A percentile compares a stretch with the other conserved stretches of the same genome.
phyloP scores from a whole-genome alignment of 768 basidiomycete species.

The Amyloporia xantha region DNA sequence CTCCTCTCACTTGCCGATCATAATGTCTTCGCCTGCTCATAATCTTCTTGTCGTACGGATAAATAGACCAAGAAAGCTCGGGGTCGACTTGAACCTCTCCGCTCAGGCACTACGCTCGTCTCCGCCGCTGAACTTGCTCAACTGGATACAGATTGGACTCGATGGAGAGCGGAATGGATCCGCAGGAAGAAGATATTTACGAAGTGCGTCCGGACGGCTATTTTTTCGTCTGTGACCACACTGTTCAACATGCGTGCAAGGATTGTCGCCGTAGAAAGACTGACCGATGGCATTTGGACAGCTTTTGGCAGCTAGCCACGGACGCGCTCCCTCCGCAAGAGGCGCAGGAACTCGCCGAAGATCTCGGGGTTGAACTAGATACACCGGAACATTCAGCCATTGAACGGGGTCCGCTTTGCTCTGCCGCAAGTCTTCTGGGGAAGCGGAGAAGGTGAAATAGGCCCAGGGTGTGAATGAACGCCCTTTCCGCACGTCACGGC shows the following conservation, averaged over 20 bases:
- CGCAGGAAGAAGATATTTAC: conserved; percentile 70
- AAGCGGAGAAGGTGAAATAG: conserved; percentile 18
- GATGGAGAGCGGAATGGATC: conserved; percentile 80
- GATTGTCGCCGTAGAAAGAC: background rate
- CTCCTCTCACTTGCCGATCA: no score
- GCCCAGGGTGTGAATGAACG: no score
- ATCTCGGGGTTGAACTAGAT: conserved; percentile 77
- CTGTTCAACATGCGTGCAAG: background rate
- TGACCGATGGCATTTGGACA: conserved; percentile 23
- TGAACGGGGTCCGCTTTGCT: conserved; percentile 59
- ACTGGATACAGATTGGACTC: conserved; percentile 68
- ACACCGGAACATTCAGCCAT: conserved; percentile 61
- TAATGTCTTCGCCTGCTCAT: no score
- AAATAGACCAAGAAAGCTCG: conserved; percentile 43
- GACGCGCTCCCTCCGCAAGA: conserved; percentile 66
- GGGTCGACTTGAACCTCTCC: conserved; percentile 54
- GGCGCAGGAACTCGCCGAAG: conserved; percentile 58
- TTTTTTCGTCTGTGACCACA: conserved; percentile 40
- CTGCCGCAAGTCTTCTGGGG: conserved; percentile 16
- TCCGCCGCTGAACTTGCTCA: conserved; percentile 63
- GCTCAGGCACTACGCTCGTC: conserved; percentile 58
- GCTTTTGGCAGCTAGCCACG: conserved; percentile 69
- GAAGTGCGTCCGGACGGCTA: no score
- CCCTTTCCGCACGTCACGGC: no score
- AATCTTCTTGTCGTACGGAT: no score